Evolutionary conservation across 2,329 filamentous ascomycete genomes (phyloP), one percentile per base, ranked within the genome.

Genomic region (Cladosporium sp.): DNA sequence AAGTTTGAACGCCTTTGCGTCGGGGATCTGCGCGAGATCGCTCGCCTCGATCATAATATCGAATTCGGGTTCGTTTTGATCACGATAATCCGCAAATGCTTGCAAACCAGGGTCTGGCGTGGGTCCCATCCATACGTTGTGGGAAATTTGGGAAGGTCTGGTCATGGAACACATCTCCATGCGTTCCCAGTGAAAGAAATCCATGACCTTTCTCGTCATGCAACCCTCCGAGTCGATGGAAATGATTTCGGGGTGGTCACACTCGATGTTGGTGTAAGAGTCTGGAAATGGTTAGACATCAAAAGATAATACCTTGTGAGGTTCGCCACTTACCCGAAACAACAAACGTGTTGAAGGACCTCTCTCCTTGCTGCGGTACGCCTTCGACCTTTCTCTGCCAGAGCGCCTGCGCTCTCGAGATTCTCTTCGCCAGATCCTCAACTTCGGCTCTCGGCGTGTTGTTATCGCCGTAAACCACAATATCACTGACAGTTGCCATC

Each of bases 81-180:
- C 70, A 36, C 37, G 36, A 12, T 42, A 39, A n/a, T 47, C 50
- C 5, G 38, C 43, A 18, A 47, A 36, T 2, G 32, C 43, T 34
- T 43, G 40, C 20, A 66, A 62, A 11, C 40, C 39, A 2, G 80
- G 76, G 57, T 95, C 88, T 1, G 90, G 89, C 0, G 89, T 93
- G 2, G 89, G 88, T 0, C 93, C 93, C 53, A 96, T 76, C 80
- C 86, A 97, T 20, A 97, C 89, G 64, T 96, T 96, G 58, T 81
- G 79, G 47, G 88, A 84, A 56, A 97, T 95, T 67, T 96, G 88
- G 0, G 90, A 90, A 3, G 91, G 86, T 61, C 83, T 83, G 9
- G 92, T 91, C 92, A 97, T 96, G 53, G 79, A 79, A 68, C 88
- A 90, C 92, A 99, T 97, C 71, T 99, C 93, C 43, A 82, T 71